These are phyloP conservation scores for Ballota nigra DNA, from an alignment of 257 asterid genomes.

Conservation along the genomic window DNA sequence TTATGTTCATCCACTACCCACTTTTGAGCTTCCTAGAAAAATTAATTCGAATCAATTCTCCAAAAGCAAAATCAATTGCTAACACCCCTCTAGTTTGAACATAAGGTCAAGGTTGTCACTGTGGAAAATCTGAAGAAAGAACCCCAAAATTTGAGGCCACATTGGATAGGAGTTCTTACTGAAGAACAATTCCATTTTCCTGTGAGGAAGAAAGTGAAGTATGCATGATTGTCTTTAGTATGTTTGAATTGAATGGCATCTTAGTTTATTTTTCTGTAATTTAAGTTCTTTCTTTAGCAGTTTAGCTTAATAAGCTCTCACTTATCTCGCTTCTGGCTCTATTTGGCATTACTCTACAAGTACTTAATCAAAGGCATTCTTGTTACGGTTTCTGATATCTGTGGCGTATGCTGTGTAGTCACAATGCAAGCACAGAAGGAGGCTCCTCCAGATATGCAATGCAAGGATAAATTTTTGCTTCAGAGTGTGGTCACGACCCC, in stretches of 20 bases:
- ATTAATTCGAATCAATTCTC: neutral
- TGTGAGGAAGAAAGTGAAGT: conserved; percentile 4
- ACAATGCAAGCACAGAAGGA: conserved; percentile 76
- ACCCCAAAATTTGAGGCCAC: neutral
- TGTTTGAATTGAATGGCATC: neutral
- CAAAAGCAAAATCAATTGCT: neutral
- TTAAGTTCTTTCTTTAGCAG: neutral
- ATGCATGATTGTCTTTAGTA: neutral
- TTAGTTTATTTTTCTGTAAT: neutral
- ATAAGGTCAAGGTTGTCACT: neutral
- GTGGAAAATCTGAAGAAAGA: neutral
- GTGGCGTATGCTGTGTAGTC: conserved; percentile 19
- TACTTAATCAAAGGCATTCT: neutral
- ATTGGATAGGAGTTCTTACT: neutral
- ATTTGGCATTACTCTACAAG: neutral
- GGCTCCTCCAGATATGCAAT: conserved; percentile 74
- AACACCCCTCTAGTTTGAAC: neutral
- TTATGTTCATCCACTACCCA: neutral
- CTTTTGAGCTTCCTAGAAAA: neutral
- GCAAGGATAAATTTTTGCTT: conserved; percentile 88
- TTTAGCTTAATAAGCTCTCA: neutral
- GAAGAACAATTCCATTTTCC: neutral
- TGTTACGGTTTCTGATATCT: conserved; percentile 3
- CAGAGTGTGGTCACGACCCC: conserved; percentile 68
- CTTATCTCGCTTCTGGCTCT: neutral